Evolutionary conservation across 495 filamentous ascomycete species (phyloP), one percentile per base, ranked within the genome.

Genomic region (Wilcoxina mikolae): DNA sequence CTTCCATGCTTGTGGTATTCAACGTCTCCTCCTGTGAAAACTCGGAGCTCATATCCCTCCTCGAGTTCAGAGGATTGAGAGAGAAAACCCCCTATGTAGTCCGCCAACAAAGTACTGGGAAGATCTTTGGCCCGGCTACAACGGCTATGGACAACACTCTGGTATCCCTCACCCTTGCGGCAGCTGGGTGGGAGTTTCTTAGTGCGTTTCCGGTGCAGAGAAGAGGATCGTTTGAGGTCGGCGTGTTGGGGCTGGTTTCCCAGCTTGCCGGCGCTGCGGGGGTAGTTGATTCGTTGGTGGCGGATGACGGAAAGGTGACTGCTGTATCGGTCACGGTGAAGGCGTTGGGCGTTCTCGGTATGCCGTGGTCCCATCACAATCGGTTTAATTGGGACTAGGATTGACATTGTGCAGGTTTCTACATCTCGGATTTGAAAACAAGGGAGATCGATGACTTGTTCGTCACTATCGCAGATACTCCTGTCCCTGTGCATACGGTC

Each of bases 181-280:
- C 74, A 0, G 71, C 74, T 26, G 86, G 79, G 12, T 93, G 84
- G 74, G 90, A 94, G 45, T 85, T 98, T 52, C 73, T 94, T 3
- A 81, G 79, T 1, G 80, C 84, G 0, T 83, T 82, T 55, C 83
- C 85, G 3, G 61, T 85, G 18, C 67, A 68, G 1, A 62, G 68
- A 0, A 80, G 88, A 58, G 64, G 70, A 28, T 62, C 56, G 25
- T 69, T 72, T 3, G 61, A 60, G 54, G 58, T 85, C 11, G 82
- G 83, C 0, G 77, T 82, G n/a, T 67, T 98, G 2, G 91, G 91
- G 9, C 70, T 98, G 2, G 58, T 95, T 22, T 84, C 76, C 15
- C 94, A 94, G 66, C 93, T 96, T 82, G 87, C 87, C 2, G 91
- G 87, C 5, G 79, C 80, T 1, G 88, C 85, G 0, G 91, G 87